Conservation (phyloP, 2,329 filamentous ascomycete species). For the Colletotrichum lupini region DNA sequence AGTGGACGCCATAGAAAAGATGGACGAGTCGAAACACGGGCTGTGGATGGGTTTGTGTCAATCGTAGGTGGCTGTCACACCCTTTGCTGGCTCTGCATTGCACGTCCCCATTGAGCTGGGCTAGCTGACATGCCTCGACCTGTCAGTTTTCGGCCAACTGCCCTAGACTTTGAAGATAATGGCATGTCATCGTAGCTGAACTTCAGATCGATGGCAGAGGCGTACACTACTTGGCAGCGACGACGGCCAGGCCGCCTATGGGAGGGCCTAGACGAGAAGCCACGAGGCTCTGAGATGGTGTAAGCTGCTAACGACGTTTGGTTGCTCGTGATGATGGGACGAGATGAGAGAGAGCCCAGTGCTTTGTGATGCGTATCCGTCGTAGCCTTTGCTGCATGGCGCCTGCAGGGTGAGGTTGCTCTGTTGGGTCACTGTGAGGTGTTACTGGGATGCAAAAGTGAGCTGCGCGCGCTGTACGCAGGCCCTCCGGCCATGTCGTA, state of each 20-base stretch:
- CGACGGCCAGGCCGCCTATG: not conserved
- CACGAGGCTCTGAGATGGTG: not conserved
- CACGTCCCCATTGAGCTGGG: conserved; percentile 8
- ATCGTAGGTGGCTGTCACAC: not conserved
- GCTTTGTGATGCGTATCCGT: not conserved
- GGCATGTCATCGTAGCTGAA: not conserved
- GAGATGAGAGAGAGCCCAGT: not conserved
- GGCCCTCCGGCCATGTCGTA: not conserved
- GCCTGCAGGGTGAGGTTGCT: conserved; percentile 22
- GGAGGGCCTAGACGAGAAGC: not conserved
- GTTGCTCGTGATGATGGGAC: conserved; percentile 6
- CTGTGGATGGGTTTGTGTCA: not conserved
- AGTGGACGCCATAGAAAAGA: too few species aligned
- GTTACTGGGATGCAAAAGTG: not conserved
- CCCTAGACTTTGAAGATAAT: not conserved
- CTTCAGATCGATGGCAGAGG: not conserved
- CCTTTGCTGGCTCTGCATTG: not conserved
- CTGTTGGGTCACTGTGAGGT: conserved; percentile 4
- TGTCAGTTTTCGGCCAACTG: conserved; percentile 5
- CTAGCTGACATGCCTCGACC: not conserved
- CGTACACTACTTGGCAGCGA: not conserved
- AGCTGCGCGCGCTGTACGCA: not conserved
- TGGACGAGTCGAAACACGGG: too few species aligned
- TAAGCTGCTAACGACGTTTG: not conserved
- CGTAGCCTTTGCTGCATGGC: conserved; percentile 30